These are phyloP conservation scores for Aspergillus sp. DNA, from an alignment of 2,329 filamentous ascomycete genomes.

Conservation along the genomic window DNA sequence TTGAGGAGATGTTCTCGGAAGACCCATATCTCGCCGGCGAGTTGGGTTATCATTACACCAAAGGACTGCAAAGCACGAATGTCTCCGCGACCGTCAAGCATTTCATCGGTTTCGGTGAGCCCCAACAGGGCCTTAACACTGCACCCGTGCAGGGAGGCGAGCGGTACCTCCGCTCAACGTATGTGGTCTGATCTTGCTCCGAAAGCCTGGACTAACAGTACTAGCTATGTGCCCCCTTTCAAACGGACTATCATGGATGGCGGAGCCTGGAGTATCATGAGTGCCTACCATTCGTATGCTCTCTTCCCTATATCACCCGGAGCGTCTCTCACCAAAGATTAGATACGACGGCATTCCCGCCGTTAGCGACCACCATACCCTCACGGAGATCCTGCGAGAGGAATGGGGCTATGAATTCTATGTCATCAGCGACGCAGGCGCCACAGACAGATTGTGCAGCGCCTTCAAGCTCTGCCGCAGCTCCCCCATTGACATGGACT, in stretches of 20 bases:
- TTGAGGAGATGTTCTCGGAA: conserved; percentile 72
- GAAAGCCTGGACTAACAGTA: background rate
- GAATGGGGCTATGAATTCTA: conserved; percentile 74
- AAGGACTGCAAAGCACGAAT: conserved; percentile 61
- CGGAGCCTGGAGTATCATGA: conserved; percentile 68
- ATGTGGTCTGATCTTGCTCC: conserved; percentile 23
- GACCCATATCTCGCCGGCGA: conserved; percentile 68
- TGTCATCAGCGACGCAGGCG: conserved; percentile 65
- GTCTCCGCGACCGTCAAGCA: conserved; percentile 74
- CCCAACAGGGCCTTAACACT: conserved; percentile 71
- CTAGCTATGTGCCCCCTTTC: conserved; percentile 55
- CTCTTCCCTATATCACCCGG: background rate
- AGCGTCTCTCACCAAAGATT: background rate
- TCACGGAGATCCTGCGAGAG: conserved; percentile 66
- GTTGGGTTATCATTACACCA: conserved; percentile 60
- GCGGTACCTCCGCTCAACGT: conserved; percentile 54
- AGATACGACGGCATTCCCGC: conserved; percentile 68
- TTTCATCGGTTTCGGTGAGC: conserved; percentile 66
- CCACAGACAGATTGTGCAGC: conserved; percentile 64
- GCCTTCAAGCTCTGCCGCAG: conserved; percentile 63
- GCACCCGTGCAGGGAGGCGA: conserved; percentile 58
- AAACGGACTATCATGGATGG: conserved; percentile 69
- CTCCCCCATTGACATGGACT: conserved; percentile 61
- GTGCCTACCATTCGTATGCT: conserved; percentile 62
- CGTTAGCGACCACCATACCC: conserved; percentile 62